These are phyloP conservation scores for Pleurotus citrinopileatus DNA, from an alignment of 768 basidiomycete genomes.

Conservation along the genomic window DNA sequence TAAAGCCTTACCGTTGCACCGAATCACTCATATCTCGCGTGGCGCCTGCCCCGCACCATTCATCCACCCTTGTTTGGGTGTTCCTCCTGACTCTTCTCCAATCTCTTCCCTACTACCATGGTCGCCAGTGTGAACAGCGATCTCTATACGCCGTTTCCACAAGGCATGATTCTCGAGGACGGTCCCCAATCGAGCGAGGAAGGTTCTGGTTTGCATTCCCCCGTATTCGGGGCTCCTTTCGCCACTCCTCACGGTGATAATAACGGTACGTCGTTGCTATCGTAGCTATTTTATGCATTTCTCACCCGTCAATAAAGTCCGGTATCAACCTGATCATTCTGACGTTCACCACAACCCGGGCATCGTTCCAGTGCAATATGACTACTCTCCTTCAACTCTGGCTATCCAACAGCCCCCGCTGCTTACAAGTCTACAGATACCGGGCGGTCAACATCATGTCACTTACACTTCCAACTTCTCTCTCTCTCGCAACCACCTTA, in stretches of 20 bases:
- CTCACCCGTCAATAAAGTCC: constrained; percentile 64
- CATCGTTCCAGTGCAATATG: constrained; percentile 50
- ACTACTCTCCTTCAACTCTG: constrained; percentile 39
- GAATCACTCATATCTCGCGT: constrained; percentile 37
- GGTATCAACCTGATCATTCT: constrained; percentile 48
- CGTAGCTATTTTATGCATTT: constrained; percentile 40
- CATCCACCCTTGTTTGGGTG: constrained; percentile 20
- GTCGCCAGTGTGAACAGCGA: constrained; percentile 54
- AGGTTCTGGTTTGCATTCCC: constrained; percentile 73
- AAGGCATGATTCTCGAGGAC: constrained; percentile 54
- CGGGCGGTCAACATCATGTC: constrained; percentile 34
- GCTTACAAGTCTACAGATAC: constrained; percentile 42
- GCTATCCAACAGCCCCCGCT: constrained; percentile 43
- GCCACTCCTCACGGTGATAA: constrained; percentile 47
- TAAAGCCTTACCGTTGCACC: constrained; percentile 31
- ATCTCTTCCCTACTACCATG: constrained; percentile 41
- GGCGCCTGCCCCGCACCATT: constrained; percentile 33
- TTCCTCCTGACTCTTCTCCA: constrained; percentile 22
- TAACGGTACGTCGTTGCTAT: constrained; percentile 52
- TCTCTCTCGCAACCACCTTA: constrained; percentile 45
- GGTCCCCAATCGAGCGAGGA: constrained; percentile 73
- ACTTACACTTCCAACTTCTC: constrained; percentile 40
- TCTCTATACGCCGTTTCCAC: constrained; percentile 56
- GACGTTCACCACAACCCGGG: constrained; percentile 46
- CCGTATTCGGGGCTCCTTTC: constrained; percentile 53